Base-by-base conservation (phyloP, 2,329 filamentous ascomycete genomes). In the Coleophoma crateriformis region DNA sequence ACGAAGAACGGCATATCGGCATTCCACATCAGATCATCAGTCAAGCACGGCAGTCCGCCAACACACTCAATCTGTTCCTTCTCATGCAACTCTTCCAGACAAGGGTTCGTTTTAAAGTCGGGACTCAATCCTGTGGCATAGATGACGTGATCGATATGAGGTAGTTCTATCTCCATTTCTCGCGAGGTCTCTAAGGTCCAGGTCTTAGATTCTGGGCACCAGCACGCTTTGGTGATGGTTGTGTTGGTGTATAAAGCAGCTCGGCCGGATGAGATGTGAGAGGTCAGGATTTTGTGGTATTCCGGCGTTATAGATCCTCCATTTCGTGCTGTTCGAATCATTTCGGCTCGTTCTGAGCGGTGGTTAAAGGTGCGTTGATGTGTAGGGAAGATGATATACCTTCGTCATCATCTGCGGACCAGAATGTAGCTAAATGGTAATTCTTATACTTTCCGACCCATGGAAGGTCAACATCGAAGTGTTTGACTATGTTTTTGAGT, bases 361-460 rank as follows among this genome's bases (percentile, higher is more conserved):
- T 27, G 33, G 15, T n/a, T 48, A 14, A 48, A n/a, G 15, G 13
- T 39, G 20, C 37, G 39, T 15, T 17, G 12, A 7, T 7, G 20
- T 11, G 74, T 70, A 0, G 4, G 83, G 90, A 55, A 91, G 80
- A 64, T 85, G 84, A 74, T 3, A 87, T 76, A 65, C 91, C 78
- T 22, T 82, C 76, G 52, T 89, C 84, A 6, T 78, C 80, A 57
- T 90, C 86, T 3, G 86, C 85, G 7, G 79, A 81, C 85, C 87
- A 91, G 65, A 91, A 94, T 0, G 77, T 76, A 1, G 87, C 84
- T 62, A 91, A 87, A 57, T 88, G 82, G 48, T 82, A 78, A 63
- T 92, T 92, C 49, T 84, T 82, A 65, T 87, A 92, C 63, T 92
- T 92, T 10, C 85, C 86, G 66, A 92, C 86, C 88, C 88, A 94